Conservation (phyloP, 2,329 filamentous ascomycete genomes). For the Diaporthe citriasiana region DNA sequence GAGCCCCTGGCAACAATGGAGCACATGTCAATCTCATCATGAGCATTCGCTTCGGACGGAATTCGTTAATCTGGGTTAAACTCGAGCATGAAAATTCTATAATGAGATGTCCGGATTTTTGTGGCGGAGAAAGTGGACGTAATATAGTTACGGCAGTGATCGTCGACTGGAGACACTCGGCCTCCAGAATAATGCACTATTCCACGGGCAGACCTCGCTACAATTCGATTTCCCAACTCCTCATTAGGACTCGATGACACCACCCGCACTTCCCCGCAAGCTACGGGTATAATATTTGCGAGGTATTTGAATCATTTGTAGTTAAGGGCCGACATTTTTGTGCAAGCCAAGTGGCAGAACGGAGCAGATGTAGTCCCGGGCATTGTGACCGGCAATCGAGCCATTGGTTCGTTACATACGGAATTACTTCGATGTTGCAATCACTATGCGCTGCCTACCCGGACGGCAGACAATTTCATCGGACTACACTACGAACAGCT, state of each 20-base stretch:
- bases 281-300: background rate
- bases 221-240: background rate
- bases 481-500: background rate
- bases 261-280: background rate
- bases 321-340: background rate
- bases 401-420: background rate
- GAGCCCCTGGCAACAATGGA: no score
- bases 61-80: no score
- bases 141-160: background rate
- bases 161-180: background rate
- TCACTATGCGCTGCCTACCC: background rate
- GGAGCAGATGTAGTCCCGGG: background rate
- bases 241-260: background rate
- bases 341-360: background rate
- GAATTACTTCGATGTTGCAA: background rate
- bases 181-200: background rate
- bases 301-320: background rate
- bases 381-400: background rate
- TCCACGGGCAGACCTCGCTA: background rate
- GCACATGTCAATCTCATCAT: no score
- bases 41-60: no score
- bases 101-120: no score
- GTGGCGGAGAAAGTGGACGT: background rate
- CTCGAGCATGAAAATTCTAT: no score
- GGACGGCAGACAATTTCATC: background rate